A percentile compares a stretch with the other conserved stretches of the same genome.
phyloP scores from a whole-genome alignment of 257 asterid genomes.

The Solanum tarapatanum region DNA sequence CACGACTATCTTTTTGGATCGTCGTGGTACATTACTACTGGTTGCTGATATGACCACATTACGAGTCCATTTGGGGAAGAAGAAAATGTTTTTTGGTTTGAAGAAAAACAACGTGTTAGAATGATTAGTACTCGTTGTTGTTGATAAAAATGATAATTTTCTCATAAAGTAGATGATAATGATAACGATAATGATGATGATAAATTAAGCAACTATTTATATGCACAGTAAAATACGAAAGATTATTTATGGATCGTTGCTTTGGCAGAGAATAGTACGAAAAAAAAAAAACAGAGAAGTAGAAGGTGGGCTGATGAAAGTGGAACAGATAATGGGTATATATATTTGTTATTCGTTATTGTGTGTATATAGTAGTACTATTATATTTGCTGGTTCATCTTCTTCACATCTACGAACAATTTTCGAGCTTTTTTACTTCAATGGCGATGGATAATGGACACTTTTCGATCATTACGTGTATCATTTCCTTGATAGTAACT shows the following conservation, averaged over 20 bases:
- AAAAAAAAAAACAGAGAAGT: not conserved
- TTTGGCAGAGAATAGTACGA: not conserved
- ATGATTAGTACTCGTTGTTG: not conserved
- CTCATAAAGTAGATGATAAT: slow-evolving; percentile 26
- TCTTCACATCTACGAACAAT: not conserved
- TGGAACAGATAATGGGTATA: not conserved
- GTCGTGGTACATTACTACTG: not conserved
- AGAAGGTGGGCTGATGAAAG: not conserved
- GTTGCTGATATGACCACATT: not conserved
- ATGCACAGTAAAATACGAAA: not conserved
- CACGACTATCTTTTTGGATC: slow-evolving; percentile 32
- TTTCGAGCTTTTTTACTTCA: not conserved
- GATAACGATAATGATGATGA: not conserved
- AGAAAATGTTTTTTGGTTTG: not conserved
- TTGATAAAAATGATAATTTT: slow-evolving; percentile 14
- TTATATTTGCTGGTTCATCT: not conserved
- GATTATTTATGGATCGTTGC: not conserved
- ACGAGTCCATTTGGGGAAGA: not conserved
- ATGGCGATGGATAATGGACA: not conserved
- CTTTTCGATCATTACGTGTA: not conserved
- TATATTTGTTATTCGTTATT: not conserved
- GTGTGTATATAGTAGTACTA: not conserved
- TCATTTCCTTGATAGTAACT: not conserved
- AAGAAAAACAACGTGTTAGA: not conserved
- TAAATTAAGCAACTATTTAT: not conserved